A percentile compares a stretch with the other conserved stretches of the same genome.
Conservation (phyloP, 1,139 yeast genomes). For the Arxiozyma telluris region DNA sequence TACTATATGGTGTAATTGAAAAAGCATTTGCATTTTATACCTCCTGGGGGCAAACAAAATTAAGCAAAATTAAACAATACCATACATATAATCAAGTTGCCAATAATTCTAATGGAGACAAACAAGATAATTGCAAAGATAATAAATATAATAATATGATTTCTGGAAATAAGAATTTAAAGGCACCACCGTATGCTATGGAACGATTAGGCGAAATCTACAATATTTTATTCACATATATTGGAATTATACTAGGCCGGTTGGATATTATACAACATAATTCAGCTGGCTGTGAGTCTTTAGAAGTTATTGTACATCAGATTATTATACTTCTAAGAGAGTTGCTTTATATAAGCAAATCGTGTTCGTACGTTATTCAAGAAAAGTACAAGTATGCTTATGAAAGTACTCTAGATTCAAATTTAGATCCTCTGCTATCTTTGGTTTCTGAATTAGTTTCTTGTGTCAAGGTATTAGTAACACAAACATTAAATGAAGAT, state of each 20-base stretch:
- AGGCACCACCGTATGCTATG: conserved; percentile 58
- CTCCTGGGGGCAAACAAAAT: conserved; percentile 61
- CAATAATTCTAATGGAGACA: background rate
- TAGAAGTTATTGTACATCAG: conserved; percentile 61
- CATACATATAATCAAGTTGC: conserved; percentile 6
- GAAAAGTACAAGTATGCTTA: conserved; percentile 32
- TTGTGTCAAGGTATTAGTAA: conserved; percentile 53
- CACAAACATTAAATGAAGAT: conserved; percentile 37
- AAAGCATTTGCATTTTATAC: conserved; percentile 66
- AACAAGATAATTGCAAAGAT: background rate
- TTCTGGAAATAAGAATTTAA: conserved; percentile 27
- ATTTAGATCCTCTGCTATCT: conserved; percentile 49
- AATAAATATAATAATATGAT: background rate
- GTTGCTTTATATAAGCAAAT: conserved; percentile 51
- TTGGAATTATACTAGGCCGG: conserved; percentile 64
- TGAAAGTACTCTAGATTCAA: conserved; percentile 38
- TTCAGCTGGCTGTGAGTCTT: conserved; percentile 54
- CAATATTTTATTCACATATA: conserved; percentile 57
- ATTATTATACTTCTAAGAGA: conserved; percentile 57
- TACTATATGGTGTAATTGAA: conserved; percentile 66
- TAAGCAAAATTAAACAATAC: conserved; percentile 4
- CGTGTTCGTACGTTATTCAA: conserved; percentile 32
- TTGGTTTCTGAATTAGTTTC: conserved; percentile 59
- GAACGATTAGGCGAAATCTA: conserved; percentile 68
- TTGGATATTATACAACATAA: conserved; percentile 68